Percentiles rank a stretch among this genome's conserved stretches.
Evolutionary conservation across 2,329 filamentous ascomycete species (phyloP).

Genomic region (Neonectria magnoliae): DNA sequence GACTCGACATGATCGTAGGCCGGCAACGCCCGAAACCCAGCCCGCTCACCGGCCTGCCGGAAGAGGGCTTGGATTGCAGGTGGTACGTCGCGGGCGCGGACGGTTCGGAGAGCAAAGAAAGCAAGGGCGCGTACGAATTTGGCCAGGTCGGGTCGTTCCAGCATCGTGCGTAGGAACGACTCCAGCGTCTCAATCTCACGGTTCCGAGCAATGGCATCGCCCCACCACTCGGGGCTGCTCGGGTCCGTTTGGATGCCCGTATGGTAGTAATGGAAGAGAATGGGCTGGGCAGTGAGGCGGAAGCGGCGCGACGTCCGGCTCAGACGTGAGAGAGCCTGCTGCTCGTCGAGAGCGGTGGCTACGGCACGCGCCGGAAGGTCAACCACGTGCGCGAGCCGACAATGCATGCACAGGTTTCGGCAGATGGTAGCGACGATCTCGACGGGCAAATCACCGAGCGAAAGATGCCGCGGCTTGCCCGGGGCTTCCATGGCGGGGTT

Average conservation of each 20-base stretch:
- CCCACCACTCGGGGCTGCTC: slow-evolving; percentile 26
- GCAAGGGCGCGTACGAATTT: slow-evolving; percentile 38
- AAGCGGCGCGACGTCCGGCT: slow-evolving; percentile 41
- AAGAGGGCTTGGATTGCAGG: slow-evolving; percentile 37
- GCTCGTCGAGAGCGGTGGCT: slow-evolving; percentile 34
- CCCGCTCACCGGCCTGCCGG: slow-evolving; percentile 39
- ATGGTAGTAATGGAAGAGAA: slow-evolving; percentile 41
- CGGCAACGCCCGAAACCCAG: slow-evolving; percentile 38
- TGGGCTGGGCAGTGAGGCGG: slow-evolving; percentile 35
- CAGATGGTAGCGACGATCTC: slow-evolving; percentile 43
- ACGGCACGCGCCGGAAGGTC: slow-evolving; percentile 39
- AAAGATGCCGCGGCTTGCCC: slow-evolving; percentile 26
- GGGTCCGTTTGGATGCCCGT: slow-evolving; percentile 33
- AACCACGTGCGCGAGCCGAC: slow-evolving; percentile 39
- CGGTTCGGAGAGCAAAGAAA: slow-evolving; percentile 37
- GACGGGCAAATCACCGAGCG: slow-evolving; percentile 35
- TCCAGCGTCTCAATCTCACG: slow-evolving; percentile 35
- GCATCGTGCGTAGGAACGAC: slow-evolving; percentile 37
- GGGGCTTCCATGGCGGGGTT: slow-evolving; percentile 11
- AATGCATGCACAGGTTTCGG: slow-evolving; percentile 40
- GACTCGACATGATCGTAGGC: slow-evolving; percentile 39
- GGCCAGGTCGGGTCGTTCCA: slow-evolving; percentile 39
- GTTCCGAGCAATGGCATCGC: slow-evolving; percentile 18
- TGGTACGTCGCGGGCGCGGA: slow-evolving; percentile 23
- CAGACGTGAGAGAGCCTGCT: slow-evolving; percentile 40